A percentile compares a stretch with the other conserved stretches of the same genome.
Conservation (phyloP, 208 protist genomes). For the Leishmania gerbilli region DNA sequence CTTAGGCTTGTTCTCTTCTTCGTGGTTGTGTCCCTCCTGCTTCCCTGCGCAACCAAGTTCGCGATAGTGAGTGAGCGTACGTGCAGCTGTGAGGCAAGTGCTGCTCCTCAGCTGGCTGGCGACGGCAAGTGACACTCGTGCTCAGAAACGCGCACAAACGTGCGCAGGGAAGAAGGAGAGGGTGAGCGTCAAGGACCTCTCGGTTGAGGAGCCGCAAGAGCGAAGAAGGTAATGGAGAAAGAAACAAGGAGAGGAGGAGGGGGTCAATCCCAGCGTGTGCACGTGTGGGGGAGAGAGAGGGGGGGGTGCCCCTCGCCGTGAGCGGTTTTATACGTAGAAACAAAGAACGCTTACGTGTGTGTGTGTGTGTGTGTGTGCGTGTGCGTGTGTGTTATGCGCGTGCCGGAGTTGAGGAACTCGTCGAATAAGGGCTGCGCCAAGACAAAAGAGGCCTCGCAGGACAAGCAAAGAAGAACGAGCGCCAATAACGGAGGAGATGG, state of each 20-base stretch:
- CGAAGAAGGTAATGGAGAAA: not conserved
- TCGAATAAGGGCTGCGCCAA: not conserved
- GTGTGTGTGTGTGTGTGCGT: not conserved
- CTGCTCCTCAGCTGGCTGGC: too few species aligned
- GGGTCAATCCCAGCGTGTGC: not conserved
- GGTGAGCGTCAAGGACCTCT: too few species aligned
- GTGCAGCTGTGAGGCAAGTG: too few species aligned
- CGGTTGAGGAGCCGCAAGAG: too few species aligned
- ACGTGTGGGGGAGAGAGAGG: not conserved
- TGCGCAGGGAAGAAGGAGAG: too few species aligned
- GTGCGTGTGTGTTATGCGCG: not conserved
- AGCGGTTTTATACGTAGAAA: too few species aligned
- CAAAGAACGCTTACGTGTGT: not conserved
- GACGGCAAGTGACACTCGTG: too few species aligned
- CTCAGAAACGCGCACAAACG: too few species aligned
- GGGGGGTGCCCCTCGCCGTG: too few species aligned
- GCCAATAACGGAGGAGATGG: not conserved
- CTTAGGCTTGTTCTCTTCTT: not conserved
- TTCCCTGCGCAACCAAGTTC: too few species aligned
- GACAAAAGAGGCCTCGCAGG: not conserved
- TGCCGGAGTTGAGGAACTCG: constrained; percentile 4
- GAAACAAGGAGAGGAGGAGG: not conserved
- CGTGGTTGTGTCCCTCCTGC: not conserved
- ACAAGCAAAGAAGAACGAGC: not conserved
- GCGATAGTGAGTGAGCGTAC: too few species aligned